Evolutionary conservation across 176 grass and related monocot species (phyloP).

Genomic region (Thinopyrum elongatum): DNA sequence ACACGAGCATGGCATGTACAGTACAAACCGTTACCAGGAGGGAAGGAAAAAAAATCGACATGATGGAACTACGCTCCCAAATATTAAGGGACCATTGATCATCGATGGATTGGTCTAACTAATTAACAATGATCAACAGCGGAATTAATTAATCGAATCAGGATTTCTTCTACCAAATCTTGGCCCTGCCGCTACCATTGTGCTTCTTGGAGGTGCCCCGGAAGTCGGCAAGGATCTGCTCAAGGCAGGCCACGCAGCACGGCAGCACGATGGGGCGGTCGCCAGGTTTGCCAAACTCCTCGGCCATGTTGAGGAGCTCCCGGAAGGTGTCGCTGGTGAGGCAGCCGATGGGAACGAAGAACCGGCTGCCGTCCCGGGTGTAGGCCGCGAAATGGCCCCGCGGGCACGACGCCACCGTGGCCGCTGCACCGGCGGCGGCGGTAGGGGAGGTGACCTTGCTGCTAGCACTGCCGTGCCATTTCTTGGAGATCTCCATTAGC

Average conservation of each 20-base stretch:
- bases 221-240: slow-evolving; percentile 44
- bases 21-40: not conserved
- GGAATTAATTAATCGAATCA: not conserved
- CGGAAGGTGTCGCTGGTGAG: slow-evolving; percentile 55
- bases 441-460: slow-evolving; percentile 37
- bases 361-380: slow-evolving; percentile 49
- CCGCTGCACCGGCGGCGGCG: not conserved
- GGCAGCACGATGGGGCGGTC: slow-evolving; percentile 67
- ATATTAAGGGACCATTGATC: slow-evolving; percentile 9
- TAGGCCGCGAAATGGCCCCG: slow-evolving; percentile 71
- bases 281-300: slow-evolving; percentile 64
- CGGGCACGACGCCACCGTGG: slow-evolving; percentile 30
- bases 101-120: not conserved
- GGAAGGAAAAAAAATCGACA: slow-evolving; percentile 24
- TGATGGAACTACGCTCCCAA: not conserved
- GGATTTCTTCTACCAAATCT: slow-evolving; percentile 34
- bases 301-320: slow-evolving; percentile 61
- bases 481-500: slow-evolving; percentile 59
- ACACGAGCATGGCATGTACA: slow-evolving; percentile 26
- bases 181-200: not conserved
- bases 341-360: slow-evolving; percentile 67
- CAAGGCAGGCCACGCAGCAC: slow-evolving; percentile 48
- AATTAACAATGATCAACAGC: not conserved
- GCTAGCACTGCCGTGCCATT: slow-evolving; percentile 18
- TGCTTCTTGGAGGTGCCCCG: slow-evolving; percentile 25